These are phyloP conservation scores for Neurospora sp. DNA, from an alignment of 2,329 filamentous ascomycete genomes.

Conservation along the genomic window DNA sequence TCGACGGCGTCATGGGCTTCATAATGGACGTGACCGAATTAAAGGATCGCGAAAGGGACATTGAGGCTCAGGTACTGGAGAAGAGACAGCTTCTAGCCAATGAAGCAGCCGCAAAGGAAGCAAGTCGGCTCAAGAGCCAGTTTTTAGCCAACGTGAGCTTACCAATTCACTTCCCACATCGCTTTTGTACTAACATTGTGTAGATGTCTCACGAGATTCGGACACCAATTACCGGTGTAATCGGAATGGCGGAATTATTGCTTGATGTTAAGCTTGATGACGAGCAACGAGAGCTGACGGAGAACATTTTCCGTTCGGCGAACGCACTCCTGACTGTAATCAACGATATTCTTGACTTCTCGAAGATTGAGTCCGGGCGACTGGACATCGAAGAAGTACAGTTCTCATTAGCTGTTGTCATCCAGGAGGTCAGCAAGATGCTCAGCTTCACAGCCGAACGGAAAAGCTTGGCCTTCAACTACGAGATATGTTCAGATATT, in stretches of 20 bases:
- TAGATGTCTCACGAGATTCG: constrained; percentile 71
- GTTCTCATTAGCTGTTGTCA: constrained; percentile 63
- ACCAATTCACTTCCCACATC: neutral
- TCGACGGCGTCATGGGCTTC: constrained; percentile 69
- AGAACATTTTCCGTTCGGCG: constrained; percentile 69
- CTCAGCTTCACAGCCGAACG: constrained; percentile 74
- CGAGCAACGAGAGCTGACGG: constrained; percentile 66
- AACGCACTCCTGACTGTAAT: constrained; percentile 79
- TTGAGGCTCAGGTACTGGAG: constrained; percentile 55
- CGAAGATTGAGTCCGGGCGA: constrained; percentile 70
- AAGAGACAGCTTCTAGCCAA: constrained; percentile 64
- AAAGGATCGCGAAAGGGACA: constrained; percentile 51
- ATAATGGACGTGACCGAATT: constrained; percentile 71
- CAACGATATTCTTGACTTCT: constrained; percentile 86
- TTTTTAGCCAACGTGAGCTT: constrained; percentile 55
- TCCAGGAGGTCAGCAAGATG: constrained; percentile 78
- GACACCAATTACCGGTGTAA: constrained; percentile 69
- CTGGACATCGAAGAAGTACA: constrained; percentile 73
- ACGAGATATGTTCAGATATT: constrained; percentile 52
- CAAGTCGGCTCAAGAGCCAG: constrained; percentile 68
- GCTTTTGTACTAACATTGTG: neutral
- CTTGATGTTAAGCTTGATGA: constrained; percentile 55
- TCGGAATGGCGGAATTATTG: constrained; percentile 69
- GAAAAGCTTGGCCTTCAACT: constrained; percentile 64
- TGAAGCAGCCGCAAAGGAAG: constrained; percentile 69